phyloP scores from a whole-genome alignment of 1,284 basidiomycete genomes.

The Cutaneotrichosporon mucoides region DNA sequence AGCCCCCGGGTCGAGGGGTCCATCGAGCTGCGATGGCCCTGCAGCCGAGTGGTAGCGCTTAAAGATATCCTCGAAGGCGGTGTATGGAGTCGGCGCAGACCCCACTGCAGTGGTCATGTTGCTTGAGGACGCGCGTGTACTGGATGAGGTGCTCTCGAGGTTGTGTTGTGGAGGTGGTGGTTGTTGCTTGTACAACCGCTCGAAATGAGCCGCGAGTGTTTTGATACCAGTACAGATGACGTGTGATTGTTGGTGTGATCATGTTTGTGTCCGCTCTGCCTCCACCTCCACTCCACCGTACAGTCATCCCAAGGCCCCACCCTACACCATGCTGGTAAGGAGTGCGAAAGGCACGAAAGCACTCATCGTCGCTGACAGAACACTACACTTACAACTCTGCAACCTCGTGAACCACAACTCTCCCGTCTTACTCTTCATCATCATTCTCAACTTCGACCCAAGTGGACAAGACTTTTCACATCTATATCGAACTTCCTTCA shows the following conservation, averaged over 20 bases:
- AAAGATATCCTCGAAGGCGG: slow-evolving; percentile 36
- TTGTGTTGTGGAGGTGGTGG: not conserved
- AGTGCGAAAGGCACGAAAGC: too few species aligned
- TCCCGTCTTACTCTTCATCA: not conserved
- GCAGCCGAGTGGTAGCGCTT: slow-evolving; percentile 40
- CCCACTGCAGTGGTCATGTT: not conserved
- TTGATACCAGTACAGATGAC: not conserved
- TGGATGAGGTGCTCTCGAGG: not conserved
- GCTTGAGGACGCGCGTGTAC: not conserved
- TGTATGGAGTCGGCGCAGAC: slow-evolving; percentile 22
- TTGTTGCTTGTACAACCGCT: slow-evolving; percentile 3
- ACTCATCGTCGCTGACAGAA: too few species aligned
- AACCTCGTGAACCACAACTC: not conserved
- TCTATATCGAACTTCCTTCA: too few species aligned
- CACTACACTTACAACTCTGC: too few species aligned
- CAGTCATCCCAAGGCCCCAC: not conserved
- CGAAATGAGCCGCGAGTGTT: not conserved
- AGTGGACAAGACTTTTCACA: not conserved
- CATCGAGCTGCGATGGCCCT: slow-evolving; percentile 44
- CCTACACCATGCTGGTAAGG: not conserved
- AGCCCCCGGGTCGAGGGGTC: slow-evolving; percentile 33
- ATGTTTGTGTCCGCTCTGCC: not conserved
- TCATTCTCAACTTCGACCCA: not conserved
- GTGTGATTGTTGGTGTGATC: not conserved
- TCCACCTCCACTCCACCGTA: not conserved